phyloP scores from a whole-genome alignment of 176 grass and related monocot genomes.

The Sorghum bicolor region DNA sequence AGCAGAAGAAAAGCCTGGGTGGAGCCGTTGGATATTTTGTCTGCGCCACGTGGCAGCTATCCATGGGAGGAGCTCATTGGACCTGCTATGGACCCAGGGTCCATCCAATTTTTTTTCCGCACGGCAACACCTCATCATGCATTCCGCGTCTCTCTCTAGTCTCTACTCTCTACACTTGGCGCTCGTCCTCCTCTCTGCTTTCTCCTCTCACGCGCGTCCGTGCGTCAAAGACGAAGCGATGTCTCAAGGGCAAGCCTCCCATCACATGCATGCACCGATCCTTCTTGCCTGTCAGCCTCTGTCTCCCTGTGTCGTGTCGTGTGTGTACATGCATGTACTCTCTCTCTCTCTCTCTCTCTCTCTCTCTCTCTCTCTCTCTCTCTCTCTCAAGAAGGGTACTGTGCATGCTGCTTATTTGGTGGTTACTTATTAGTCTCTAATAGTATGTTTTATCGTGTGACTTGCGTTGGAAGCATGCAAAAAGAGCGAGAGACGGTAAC shows the following conservation, averaged over 20 bases:
- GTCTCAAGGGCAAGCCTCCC: slow-evolving; percentile 21
- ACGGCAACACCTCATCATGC: no score
- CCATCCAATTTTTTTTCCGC: no score
- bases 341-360: no score
- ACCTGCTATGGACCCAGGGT: no score
- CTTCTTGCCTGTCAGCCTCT: background rate
- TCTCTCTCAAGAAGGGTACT: background rate
- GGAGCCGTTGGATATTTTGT: no score
- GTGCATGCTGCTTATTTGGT: background rate
- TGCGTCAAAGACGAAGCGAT: slow-evolving; percentile 8
- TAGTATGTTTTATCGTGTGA: background rate
- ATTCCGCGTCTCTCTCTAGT: no score
- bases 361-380: background rate
- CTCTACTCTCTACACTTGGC: no score
- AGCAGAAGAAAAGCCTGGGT: no score
- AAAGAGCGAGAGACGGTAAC: background rate
- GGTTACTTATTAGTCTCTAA: background rate
- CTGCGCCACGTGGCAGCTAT: no score
- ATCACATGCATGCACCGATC: background rate
- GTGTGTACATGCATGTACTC: background rate
- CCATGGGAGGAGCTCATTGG: no score
- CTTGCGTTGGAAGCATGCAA: slow-evolving; percentile 21
- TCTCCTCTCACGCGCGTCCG: background rate
- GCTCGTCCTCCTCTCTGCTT: background rate
- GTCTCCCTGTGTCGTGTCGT: background rate